phyloP scores from a whole-genome alignment of 257 asterid species.

The Primulina tabacum region DNA sequence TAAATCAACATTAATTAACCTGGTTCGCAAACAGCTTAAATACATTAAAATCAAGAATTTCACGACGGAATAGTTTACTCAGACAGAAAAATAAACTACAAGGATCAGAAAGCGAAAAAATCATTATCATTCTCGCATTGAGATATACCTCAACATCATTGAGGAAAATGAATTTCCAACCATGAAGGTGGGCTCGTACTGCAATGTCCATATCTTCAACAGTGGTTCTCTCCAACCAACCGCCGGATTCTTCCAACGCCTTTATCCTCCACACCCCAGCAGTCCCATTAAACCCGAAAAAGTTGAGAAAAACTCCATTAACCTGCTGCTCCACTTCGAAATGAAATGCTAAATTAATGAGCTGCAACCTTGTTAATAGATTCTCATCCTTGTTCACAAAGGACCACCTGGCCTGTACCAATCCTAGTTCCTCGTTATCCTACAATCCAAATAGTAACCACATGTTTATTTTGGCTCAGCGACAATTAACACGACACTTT shows the following conservation, averaged over 20 bases:
- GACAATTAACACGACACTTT: not conserved
- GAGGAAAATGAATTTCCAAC: constrained; percentile 91
- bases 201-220: constrained; percentile 99
- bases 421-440: constrained; percentile 88
- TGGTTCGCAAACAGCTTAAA: constrained; percentile 17
- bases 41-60: too few relatives aligned
- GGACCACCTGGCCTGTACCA: constrained; percentile 98
- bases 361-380: constrained; percentile 79
- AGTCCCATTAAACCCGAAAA: constrained; percentile 97
- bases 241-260: constrained; percentile 92
- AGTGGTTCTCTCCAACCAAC: constrained; percentile 95
- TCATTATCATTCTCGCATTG: not conserved
- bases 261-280: constrained; percentile 98
- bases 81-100: not conserved
- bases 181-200: constrained; percentile 93
- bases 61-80: not conserved
- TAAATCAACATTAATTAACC: not conserved
- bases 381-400: constrained; percentile 94
- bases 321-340: constrained; percentile 98
- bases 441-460: constrained; percentile 31
- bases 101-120: not conserved
- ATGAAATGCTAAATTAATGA: constrained; percentile 85
- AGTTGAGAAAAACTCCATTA: constrained; percentile 73
- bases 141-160: constrained; percentile 81
- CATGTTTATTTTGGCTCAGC: not conserved